Percentiles rank a stretch among this genome's conserved stretches.
Conservation (phyloP, 768 basidiomycete genomes). For the Macrolepiota dolichaula region DNA sequence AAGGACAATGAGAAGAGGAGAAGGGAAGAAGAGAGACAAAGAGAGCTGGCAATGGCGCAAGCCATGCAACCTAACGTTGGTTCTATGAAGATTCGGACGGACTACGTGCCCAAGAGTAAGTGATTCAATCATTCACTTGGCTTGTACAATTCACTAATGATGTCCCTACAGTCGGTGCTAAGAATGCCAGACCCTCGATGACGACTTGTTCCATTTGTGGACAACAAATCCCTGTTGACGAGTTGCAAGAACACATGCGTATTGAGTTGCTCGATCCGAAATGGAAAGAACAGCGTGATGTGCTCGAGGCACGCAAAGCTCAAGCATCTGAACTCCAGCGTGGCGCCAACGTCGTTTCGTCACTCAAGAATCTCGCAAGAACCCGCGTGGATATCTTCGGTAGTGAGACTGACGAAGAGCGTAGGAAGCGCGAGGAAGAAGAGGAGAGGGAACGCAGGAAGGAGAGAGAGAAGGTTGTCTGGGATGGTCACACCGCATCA, state of each 20-base stretch:
- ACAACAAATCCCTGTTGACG: constrained; percentile 95
- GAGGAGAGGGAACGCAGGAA: constrained; percentile 76
- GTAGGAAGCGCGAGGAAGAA: constrained; percentile 82
- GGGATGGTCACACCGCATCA: constrained; percentile 97
- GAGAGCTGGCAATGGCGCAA: constrained; percentile 72
- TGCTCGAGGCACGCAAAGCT: constrained; percentile 83
- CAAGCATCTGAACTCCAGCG: constrained; percentile 85
- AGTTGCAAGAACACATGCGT: constrained; percentile 96
- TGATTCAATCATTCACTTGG: constrained; percentile 14
- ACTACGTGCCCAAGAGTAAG: constrained; percentile 93
- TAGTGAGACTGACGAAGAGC: constrained; percentile 89
- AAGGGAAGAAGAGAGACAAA: constrained; percentile 65
- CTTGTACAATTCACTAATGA: not conserved
- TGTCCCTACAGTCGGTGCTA: constrained; percentile 52
- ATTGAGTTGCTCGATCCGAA: constrained; percentile 96
- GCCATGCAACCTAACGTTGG: constrained; percentile 62
- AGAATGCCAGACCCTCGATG: constrained; percentile 64
- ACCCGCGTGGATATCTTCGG: constrained; percentile 99
- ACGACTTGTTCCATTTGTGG: constrained; percentile 92
- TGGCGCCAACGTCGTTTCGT: constrained; percentile 91
- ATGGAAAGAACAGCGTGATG: constrained; percentile 96
- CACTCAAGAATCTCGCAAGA: constrained; percentile 88
- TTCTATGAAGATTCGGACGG: constrained; percentile 92
- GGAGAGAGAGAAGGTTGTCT: constrained; percentile 93
- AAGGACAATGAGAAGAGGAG: constrained; percentile 59